Percentiles rank a stretch among this genome's conserved stretches.
These are phyloP conservation scores for Arabidopsis lyrata DNA, from an alignment of 441 rosid genomes.

Conservation along the genomic window DNA sequence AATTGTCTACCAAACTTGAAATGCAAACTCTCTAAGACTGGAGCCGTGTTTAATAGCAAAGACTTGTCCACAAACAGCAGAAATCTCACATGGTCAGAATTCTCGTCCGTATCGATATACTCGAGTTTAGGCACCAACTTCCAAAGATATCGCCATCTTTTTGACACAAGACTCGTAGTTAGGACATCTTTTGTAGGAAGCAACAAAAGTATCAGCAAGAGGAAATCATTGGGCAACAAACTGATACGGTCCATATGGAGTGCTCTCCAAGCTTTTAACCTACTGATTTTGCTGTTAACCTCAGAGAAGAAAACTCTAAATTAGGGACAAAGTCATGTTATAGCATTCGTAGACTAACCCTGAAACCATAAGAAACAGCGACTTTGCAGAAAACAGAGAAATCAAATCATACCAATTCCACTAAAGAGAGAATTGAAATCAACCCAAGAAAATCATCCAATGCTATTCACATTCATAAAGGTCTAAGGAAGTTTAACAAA, in stretches of 20 bases:
- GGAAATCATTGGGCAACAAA: conserved; percentile 7
- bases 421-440: too few relatives aligned
- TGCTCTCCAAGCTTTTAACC: conserved; percentile 1
- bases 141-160: conserved; percentile 17
- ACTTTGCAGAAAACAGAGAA: too few relatives aligned
- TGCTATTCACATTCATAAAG: too few relatives aligned
- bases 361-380: too few relatives aligned
- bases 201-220: not conserved
- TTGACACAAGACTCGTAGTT: not conserved
- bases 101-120: not conserved
- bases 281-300: not conserved
- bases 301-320: not conserved
- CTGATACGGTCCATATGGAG: conserved; percentile 3
- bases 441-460: too few relatives aligned
- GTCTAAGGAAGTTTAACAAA: too few relatives aligned
- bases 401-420: not conserved
- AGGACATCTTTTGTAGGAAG: not conserved
- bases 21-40: conserved; percentile 21
- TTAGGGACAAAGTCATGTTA: not conserved
- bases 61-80: conserved; percentile 17
- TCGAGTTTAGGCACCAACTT: conserved; percentile 13
- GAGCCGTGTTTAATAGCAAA: conserved; percentile 21
- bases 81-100: not conserved
- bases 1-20: conserved; percentile 8
- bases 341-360: too few relatives aligned